Percentiles rank a stretch among this genome's conserved stretches.
Conservation (phyloP, 164 flowering plant genomes). For the Berberis vulgaris region DNA sequence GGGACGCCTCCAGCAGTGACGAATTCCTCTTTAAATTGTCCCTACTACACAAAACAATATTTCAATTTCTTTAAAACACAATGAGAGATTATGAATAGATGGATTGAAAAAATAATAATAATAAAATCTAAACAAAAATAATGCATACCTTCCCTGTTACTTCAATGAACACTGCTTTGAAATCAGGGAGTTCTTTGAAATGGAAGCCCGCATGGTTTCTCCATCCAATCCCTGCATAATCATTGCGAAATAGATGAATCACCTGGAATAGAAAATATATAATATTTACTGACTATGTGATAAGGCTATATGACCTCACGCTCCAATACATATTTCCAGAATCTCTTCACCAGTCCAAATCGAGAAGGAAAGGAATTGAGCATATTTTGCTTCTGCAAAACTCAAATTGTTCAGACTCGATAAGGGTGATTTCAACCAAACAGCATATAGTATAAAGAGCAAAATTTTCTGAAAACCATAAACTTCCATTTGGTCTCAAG, state of each 20-base stretch:
- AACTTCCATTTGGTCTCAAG: too few relatives aligned
- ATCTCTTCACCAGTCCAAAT: slow-evolving; percentile 71
- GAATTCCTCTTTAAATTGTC: slow-evolving; percentile 95
- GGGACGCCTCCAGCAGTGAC: slow-evolving; percentile 98
- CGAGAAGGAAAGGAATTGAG: slow-evolving; percentile 64
- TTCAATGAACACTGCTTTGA: slow-evolving; percentile 59
- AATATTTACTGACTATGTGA: background rate
- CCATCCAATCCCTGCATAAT: slow-evolving; percentile 48
- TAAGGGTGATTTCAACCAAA: too few relatives aligned
- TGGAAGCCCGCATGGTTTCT: slow-evolving; percentile 67
- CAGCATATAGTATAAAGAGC: too few relatives aligned
- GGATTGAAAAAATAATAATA: too few relatives aligned
- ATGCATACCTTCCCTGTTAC: slow-evolving; percentile 77
- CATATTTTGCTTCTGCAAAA: slow-evolving; percentile 73
- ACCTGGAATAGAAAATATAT: background rate
- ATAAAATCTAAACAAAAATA: too few relatives aligned
- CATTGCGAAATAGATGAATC: slow-evolving; percentile 4
- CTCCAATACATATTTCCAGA: slow-evolving; percentile 80
- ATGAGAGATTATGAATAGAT: too few relatives aligned
- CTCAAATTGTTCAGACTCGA: background rate
- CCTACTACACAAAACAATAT: slow-evolving; percentile 37
- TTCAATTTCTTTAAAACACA: too few relatives aligned
- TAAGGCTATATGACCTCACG: slow-evolving; percentile 47
- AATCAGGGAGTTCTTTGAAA: slow-evolving; percentile 48
- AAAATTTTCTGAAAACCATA: too few relatives aligned